phyloP scores from a whole-genome alignment of 495 filamentous ascomycete genomes.

The Penicillium herquei region DNA sequence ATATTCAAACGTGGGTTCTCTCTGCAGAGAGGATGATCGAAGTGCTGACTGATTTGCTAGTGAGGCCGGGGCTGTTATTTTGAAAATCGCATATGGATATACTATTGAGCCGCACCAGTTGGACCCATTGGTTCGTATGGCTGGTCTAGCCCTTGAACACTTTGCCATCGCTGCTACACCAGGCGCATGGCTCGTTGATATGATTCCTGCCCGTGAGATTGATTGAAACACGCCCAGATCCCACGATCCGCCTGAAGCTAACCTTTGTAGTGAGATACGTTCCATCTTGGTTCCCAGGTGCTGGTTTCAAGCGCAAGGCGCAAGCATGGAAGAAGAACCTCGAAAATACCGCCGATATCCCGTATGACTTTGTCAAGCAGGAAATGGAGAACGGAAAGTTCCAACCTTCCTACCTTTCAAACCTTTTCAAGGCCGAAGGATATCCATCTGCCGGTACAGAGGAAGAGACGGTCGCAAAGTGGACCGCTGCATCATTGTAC shows the following conservation, averaged over 20 bases:
- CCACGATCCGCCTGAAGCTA: too few species aligned
- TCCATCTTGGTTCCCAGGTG: conserved; percentile 48
- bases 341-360: conserved; percentile 21
- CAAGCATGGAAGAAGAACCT: conserved; percentile 13
- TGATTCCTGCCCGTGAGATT: conserved; percentile 33
- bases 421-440: conserved; percentile 1
- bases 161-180: conserved; percentile 41
- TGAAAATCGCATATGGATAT: conserved; percentile 52
- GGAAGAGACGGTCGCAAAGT: conserved; percentile 32
- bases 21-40: too few species aligned
- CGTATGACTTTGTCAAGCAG: conserved; percentile 41
- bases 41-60: conserved; percentile 2
- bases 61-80: conserved; percentile 39
- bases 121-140: conserved; percentile 44
- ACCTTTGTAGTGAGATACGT: conserved; percentile 36
- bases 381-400: conserved; percentile 33
- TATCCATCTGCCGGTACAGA: conserved; percentile 6
- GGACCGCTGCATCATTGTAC: conserved; percentile 46
- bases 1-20: conserved; percentile 23
- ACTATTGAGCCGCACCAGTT: conserved; percentile 32
- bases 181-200: conserved; percentile 47
- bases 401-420: conserved; percentile 32
- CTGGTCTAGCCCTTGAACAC: conserved; percentile 36
- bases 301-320: conserved; percentile 39
- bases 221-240: too few species aligned